phyloP scores from a whole-genome alignment of 164 flowering plant genomes.

The Magnolia officinalis region DNA sequence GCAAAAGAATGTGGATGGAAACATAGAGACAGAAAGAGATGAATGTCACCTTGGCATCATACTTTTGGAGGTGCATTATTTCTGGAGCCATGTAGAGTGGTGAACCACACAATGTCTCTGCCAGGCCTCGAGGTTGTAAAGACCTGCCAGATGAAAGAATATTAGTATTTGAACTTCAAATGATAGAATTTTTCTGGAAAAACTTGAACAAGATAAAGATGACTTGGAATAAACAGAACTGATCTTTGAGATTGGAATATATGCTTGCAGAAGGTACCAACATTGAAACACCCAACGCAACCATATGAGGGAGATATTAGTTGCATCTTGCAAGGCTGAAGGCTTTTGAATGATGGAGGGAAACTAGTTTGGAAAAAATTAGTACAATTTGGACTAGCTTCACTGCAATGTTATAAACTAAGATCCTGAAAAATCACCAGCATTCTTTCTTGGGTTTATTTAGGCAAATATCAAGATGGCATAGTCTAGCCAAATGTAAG shows the following conservation, averaged over 20 bases:
- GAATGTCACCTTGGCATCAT: conserved; percentile 90
- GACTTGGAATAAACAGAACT: not conserved
- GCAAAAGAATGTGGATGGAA: not conserved
- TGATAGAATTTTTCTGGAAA: not conserved
- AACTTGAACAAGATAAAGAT: not conserved
- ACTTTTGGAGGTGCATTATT: conserved; percentile 96
- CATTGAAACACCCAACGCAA: not conserved
- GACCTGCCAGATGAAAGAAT: conserved; percentile 47
- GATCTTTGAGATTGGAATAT: not conserved
- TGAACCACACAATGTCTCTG: conserved; percentile 98
- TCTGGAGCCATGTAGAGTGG: conserved; percentile 99
- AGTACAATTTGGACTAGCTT: not conserved
- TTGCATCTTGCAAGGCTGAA: not conserved
- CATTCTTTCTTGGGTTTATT: not conserved
- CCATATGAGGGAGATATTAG: not conserved
- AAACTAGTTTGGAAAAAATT: not conserved
- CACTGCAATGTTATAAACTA: not conserved
- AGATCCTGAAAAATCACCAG: not conserved
- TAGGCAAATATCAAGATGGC: not conserved
- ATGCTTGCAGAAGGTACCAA: not conserved
- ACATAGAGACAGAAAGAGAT: not conserved
- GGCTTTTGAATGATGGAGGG: not conserved
- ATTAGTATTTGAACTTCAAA: not conserved
- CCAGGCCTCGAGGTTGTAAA: conserved; percentile 85
- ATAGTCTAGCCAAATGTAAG: not conserved